Evolutionary conservation across 352 stramenopile genomes (phyloP).

Genomic region (Globisporangium solare): DNA sequence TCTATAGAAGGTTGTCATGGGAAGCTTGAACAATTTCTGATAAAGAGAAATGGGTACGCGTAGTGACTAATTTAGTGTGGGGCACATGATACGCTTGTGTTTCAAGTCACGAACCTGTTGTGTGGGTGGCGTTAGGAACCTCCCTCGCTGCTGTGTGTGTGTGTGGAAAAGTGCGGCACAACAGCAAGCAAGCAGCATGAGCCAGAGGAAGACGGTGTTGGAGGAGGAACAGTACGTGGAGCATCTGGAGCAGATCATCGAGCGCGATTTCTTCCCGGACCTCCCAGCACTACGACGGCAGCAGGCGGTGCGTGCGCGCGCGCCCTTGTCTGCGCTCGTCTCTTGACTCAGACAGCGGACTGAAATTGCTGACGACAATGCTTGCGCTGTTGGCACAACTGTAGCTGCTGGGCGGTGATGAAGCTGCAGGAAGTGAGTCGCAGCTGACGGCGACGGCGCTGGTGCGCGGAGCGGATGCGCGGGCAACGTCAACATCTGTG

Average conservation of each 20-base stretch:
- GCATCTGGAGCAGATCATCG: slow-evolving; percentile 70
- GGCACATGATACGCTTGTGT: too few relatives aligned
- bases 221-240: slow-evolving; percentile 82
- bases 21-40: too few relatives aligned
- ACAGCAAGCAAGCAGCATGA: slow-evolving; percentile 10
- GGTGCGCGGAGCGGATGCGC: slow-evolving; percentile 8
- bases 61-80: too few relatives aligned
- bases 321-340: too few relatives aligned
- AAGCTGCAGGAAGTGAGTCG: slow-evolving; percentile 6
- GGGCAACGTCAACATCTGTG: slow-evolving; percentile 12
- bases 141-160: too few relatives aligned
- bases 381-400: neutral
- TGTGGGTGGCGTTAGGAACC: too few relatives aligned
- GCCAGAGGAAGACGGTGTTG: slow-evolving; percentile 47
- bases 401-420: slow-evolving; percentile 21
- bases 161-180: too few relatives aligned
- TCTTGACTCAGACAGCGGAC: too few relatives aligned
- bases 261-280: slow-evolving; percentile 87
- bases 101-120: too few relatives aligned
- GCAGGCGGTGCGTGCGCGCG: slow-evolving; percentile 25
- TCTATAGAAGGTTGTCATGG: too few relatives aligned
- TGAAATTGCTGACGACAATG: too few relatives aligned
- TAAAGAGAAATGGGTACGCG: too few relatives aligned
- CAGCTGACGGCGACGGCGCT: slow-evolving; percentile 22
- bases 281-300: slow-evolving; percentile 51